These are phyloP conservation scores for Colletotrichum ledebouriae DNA, from an alignment of 2,329 filamentous ascomycete species.

Conservation along the genomic window DNA sequence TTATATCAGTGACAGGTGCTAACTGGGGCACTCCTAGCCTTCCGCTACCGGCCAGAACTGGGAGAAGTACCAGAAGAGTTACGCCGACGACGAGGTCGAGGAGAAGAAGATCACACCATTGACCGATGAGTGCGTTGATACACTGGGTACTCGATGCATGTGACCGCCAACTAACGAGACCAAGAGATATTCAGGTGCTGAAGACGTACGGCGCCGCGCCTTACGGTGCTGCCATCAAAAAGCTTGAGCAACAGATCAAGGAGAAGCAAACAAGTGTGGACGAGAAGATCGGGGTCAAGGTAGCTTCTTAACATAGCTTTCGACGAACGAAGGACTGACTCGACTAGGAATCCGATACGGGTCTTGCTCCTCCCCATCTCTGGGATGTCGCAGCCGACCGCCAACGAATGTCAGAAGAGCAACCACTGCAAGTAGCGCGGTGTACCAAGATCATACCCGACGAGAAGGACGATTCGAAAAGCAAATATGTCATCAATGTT, in stretches of 20 bases:
- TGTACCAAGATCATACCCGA: slow-evolving; percentile 99
- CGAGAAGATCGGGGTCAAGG: slow-evolving; percentile 95
- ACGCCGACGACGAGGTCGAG: slow-evolving; percentile 94
- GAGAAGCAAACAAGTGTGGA: slow-evolving; percentile 98
- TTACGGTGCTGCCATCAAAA: slow-evolving; percentile 93
- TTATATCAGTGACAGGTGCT: slow-evolving; percentile 45
- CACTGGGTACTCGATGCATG: slow-evolving; percentile 45
- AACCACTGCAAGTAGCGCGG: slow-evolving; percentile 95
- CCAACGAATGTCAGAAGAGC: slow-evolving; percentile 98
- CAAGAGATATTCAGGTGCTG: slow-evolving; percentile 96
- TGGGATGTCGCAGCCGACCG: slow-evolving; percentile 99
- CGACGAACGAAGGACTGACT: slow-evolving; percentile 33
- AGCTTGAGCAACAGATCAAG: slow-evolving; percentile 99
- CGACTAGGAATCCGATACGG: slow-evolving; percentile 92
- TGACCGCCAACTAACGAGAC: slow-evolving; percentile 43
- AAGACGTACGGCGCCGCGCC: slow-evolving; percentile 99
- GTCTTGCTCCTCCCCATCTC: slow-evolving; percentile 96
- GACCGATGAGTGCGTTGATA: slow-evolving; percentile 85
- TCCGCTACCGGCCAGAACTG: slow-evolving; percentile 93
- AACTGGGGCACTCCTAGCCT: slow-evolving; percentile 72
- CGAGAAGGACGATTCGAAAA: slow-evolving; percentile 95
- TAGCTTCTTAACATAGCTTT: slow-evolving; percentile 49
- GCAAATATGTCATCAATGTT: slow-evolving; percentile 99
- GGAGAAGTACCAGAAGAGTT: slow-evolving; percentile 99
- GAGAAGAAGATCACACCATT: slow-evolving; percentile 99